phyloP scores from a whole-genome alignment of 2,329 filamentous ascomycete genomes.

The Zymoseptoria brevis region DNA sequence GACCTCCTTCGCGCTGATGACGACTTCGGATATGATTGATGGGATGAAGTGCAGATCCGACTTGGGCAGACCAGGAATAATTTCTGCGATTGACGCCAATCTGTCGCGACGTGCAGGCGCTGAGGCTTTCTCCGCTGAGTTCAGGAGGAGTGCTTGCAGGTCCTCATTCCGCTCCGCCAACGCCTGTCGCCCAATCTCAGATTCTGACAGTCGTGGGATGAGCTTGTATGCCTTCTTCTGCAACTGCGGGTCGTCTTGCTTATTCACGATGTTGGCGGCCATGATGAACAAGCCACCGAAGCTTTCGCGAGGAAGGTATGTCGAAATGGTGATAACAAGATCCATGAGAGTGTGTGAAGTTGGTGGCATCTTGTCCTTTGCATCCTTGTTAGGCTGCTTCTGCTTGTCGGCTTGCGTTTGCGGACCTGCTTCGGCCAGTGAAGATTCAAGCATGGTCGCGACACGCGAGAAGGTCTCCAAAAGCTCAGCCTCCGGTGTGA shows the following conservation, averaged over 20 bases:
- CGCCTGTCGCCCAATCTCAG: slow-evolving; percentile 66
- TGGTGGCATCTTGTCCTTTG: slow-evolving; percentile 73
- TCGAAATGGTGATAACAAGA: slow-evolving; percentile 88
- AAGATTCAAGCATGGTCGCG: slow-evolving; percentile 69
- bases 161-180: slow-evolving; percentile 67
- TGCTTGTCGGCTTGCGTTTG: slow-evolving; percentile 58
- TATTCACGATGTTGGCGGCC: slow-evolving; percentile 72
- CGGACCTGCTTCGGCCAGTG: slow-evolving; percentile 52
- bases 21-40: slow-evolving; percentile 81
- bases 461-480: slow-evolving; percentile 85
- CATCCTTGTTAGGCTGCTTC: slow-evolving; percentile 42
- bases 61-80: slow-evolving; percentile 70
- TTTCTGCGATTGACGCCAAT: slow-evolving; percentile 69
- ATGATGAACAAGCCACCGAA: slow-evolving; percentile 81
- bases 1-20: slow-evolving; percentile 93
- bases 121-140: slow-evolving; percentile 75
- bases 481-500: slow-evolving; percentile 57
- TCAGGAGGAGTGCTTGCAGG: slow-evolving; percentile 72
- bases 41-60: slow-evolving; percentile 87
- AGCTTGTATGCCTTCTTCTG: slow-evolving; percentile 99
- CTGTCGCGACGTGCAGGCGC: slow-evolving; percentile 80
- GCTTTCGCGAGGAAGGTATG: slow-evolving; percentile 81
- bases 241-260: slow-evolving; percentile 76
- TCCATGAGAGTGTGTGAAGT: slow-evolving; percentile 95
- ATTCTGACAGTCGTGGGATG: slow-evolving; percentile 80